Evolutionary conservation across 176 grass and related monocot genomes (phyloP).

Genomic region (Tillandsia leiboldiana): DNA sequence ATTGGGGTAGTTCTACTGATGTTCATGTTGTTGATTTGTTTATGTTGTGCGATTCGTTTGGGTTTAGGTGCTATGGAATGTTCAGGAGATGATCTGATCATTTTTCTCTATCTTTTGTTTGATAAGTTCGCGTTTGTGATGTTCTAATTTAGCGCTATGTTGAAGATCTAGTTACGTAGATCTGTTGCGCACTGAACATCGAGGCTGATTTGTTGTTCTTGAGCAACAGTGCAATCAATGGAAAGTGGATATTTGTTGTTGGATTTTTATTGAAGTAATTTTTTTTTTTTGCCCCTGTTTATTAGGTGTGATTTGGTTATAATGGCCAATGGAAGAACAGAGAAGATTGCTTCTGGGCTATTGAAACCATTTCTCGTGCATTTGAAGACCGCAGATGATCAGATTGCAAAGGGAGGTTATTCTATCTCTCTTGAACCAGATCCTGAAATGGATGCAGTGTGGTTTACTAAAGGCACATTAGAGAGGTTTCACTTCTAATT

Average conservation of each 20-base stretch:
- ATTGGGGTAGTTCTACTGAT: no score
- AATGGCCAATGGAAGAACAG: conserved; percentile 56
- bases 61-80: no score
- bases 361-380: conserved; percentile 73
- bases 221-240: background rate
- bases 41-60: no score
- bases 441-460: conserved; percentile 28
- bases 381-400: conserved; percentile 69
- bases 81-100: no score
- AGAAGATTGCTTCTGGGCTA: conserved; percentile 88
- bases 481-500: conserved; percentile 39
- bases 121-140: no score
- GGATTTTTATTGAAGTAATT: background rate
- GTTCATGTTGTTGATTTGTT: no score
- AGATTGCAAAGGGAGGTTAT: conserved; percentile 86
- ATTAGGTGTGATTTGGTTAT: conserved; percentile 89
- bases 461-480: conserved; percentile 80
- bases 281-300: conserved; percentile 3
- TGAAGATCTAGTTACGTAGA: no score
- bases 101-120: no score
- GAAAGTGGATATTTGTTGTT: background rate
- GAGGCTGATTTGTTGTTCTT: background rate
- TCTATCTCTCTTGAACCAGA: conserved; percentile 75
- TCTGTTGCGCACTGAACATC: no score
- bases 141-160: no score